Percentiles rank a stretch among this genome's conserved stretches.
Conservation (phyloP, 2,329 filamentous ascomycete genomes). For the Trichophyton mentagrophytes region DNA sequence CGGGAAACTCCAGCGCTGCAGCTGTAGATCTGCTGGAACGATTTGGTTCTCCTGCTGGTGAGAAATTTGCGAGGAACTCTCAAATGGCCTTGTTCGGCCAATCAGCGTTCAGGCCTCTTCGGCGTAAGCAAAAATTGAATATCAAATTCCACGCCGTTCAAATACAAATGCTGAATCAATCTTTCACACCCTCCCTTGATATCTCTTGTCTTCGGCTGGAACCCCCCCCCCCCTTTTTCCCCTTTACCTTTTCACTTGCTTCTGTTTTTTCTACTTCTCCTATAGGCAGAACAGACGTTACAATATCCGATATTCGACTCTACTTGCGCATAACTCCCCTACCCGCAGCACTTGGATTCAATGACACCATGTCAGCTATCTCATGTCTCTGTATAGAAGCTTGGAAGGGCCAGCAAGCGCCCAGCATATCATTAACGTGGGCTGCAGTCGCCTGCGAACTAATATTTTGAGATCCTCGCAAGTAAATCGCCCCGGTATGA, state of each 20-base stretch:
- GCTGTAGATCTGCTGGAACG: not conserved
- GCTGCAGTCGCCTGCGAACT: constrained; percentile 23
- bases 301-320: not conserved
- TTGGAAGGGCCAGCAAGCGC: constrained; percentile 40
- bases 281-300: not conserved
- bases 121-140: not conserved
- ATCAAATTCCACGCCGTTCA: not conserved
- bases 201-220: no score
- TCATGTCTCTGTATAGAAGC: constrained; percentile 51
- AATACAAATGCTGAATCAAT: no score
- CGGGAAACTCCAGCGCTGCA: not conserved
- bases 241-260: not conserved
- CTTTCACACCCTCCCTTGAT: no score
- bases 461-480: constrained; percentile 7
- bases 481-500: constrained; percentile 18
- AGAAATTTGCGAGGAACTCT: not conserved
- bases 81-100: not conserved
- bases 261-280: not conserved
- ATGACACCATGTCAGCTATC: constrained; percentile 48
- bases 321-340: not conserved
- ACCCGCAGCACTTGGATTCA: not conserved
- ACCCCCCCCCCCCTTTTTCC: no score
- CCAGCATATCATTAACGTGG: constrained; percentile 33
- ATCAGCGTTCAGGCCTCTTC: not conserved
- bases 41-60: not conserved